A percentile compares a stretch with the other conserved stretches of the same genome.
These are phyloP conservation scores for Vaccinium myrtillus DNA, from an alignment of 148 eudicot species.

Conservation along the genomic window DNA sequence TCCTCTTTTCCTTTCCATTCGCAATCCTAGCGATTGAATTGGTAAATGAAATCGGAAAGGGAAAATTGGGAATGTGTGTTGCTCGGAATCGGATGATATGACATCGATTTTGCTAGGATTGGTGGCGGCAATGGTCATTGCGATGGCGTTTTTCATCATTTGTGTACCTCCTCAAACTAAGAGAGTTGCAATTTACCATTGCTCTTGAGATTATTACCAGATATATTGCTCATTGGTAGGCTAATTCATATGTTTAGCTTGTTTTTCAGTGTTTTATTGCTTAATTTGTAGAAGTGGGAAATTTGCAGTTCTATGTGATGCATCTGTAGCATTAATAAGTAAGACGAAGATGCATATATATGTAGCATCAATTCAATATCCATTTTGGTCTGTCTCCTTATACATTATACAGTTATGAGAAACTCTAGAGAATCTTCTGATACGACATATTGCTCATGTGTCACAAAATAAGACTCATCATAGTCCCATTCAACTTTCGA, in stretches of 20 bases:
- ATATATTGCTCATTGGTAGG: background rate
- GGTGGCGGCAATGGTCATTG: conserved; percentile 22
- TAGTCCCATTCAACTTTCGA: no score
- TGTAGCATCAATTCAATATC: background rate
- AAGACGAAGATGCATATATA: background rate
- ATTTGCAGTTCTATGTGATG: background rate
- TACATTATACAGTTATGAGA: no score
- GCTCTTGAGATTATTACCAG: background rate
- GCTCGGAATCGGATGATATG: conserved; percentile 9
- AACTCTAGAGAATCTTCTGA: no score
- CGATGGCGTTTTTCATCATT: conserved; percentile 25
- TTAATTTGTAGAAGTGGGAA: background rate
- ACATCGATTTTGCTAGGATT: conserved; percentile 17
- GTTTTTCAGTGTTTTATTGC: background rate
- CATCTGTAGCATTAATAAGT: background rate
- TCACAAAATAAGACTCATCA: no score
- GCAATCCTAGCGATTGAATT: background rate
- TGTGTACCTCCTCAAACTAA: conserved; percentile 20
- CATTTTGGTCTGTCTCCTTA: no score
- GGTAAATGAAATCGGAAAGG: background rate
- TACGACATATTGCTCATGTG: no score
- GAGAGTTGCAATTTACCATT: conserved; percentile 21
- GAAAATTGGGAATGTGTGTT: conserved; percentile 27
- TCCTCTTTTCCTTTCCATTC: background rate
- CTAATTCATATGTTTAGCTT: background rate